phyloP scores from a whole-genome alignment of 164 flowering plant species.

The Stephania yunnanensis region DNA sequence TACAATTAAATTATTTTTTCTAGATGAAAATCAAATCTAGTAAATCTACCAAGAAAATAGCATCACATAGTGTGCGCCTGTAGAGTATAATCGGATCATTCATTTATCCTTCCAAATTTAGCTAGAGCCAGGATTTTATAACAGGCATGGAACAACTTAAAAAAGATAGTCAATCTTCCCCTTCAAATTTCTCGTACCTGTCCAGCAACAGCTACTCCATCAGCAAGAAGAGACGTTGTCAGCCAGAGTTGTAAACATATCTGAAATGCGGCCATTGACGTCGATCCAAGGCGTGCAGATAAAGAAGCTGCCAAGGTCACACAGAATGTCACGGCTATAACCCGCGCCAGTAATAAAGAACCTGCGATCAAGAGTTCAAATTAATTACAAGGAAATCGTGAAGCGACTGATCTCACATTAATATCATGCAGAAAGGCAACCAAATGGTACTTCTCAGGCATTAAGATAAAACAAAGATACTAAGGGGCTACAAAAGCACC shows the following conservation, averaged over 20 bases:
- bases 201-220: constrained; percentile 82
- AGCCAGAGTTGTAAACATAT: constrained; percentile 89
- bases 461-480: neutral
- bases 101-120: neutral
- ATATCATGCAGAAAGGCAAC: neutral
- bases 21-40: too few species aligned
- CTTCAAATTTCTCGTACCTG: constrained; percentile 38
- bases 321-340: constrained; percentile 80
- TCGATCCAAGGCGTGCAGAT: constrained; percentile 81
- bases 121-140: neutral
- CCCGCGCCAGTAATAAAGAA: constrained; percentile 53
- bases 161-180: neutral
- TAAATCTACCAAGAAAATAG: too few species aligned
- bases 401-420: neutral
- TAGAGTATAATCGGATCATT: neutral
- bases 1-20: too few species aligned
- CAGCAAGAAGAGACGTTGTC: constrained; percentile 83
- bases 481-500: too few species aligned
- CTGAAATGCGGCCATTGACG: constrained; percentile 95
- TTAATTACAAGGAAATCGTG: neutral
- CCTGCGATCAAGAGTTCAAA: constrained; percentile 36
- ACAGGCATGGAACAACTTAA: neutral
- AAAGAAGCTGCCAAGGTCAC: constrained; percentile 87
- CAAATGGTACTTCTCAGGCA: neutral
- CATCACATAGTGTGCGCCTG: too few species aligned